Conservation (phyloP, 495 filamentous ascomycete species). For the Penicillium verhagenii region DNA sequence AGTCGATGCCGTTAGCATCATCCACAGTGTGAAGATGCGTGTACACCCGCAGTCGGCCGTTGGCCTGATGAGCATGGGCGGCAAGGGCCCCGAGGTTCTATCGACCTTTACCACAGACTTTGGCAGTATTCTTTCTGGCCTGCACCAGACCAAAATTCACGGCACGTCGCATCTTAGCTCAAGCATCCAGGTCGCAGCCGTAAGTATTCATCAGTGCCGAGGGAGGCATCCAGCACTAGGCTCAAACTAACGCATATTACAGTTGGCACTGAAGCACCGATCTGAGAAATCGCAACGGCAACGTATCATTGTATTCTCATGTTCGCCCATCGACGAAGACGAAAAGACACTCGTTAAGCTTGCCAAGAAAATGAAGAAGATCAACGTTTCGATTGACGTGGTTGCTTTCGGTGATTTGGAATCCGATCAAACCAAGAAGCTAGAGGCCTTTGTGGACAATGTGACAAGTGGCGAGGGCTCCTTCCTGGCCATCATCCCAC, state of each 20-base stretch:
- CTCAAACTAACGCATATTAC: slow-evolving; percentile 4
- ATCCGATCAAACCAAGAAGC: slow-evolving; percentile 86
- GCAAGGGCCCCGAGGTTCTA: slow-evolving; percentile 92
- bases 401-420: slow-evolving; percentile 91
- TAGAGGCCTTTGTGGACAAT: slow-evolving; percentile 86
- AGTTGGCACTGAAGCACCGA: slow-evolving; percentile 97
- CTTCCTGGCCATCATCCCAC: slow-evolving; percentile 85
- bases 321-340: slow-evolving; percentile 84
- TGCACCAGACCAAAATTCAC: slow-evolving; percentile 92
- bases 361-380: slow-evolving; percentile 98
- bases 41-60: slow-evolving; percentile 95
- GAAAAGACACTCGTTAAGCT: slow-evolving; percentile 86
- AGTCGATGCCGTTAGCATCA: slow-evolving; percentile 87
- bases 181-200: slow-evolving; percentile 89
- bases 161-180: slow-evolving; percentile 84
- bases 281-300: slow-evolving; percentile 95
- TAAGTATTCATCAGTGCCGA: slow-evolving; percentile 46
- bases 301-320: slow-evolving; percentile 94
- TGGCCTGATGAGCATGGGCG: slow-evolving; percentile 98
- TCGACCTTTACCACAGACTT: slow-evolving; percentile 94
- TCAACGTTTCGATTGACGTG: slow-evolving; percentile 86
- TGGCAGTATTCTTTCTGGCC: slow-evolving; percentile 88
- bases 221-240: neutral
- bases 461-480: slow-evolving; percentile 89
- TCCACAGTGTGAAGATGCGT: slow-evolving; percentile 91